Base-by-base conservation (phyloP, 2,329 filamentous ascomycete species). In the Karstenula rhodostoma region DNA sequence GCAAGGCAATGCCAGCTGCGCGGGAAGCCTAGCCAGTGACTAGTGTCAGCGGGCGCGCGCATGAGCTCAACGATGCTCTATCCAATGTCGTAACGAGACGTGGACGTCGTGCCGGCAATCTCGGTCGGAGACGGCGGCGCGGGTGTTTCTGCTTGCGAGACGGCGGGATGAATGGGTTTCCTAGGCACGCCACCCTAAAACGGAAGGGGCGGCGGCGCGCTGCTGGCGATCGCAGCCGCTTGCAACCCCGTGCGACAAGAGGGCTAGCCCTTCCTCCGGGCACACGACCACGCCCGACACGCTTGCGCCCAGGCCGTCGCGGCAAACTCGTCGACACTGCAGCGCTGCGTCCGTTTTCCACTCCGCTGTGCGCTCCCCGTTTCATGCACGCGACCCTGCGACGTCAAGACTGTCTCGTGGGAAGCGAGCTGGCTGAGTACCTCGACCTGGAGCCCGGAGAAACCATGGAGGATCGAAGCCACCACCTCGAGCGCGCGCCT, bases 391-490 rank as follows among this genome's bases (percentile, higher is more conserved):
- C 65, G 56, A 42, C 66, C 33, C 22, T 73, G 47, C 67, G 60
- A 49, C 67, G 67, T 60, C 61, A 73, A 65, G 65, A 69, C 62
- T 70, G 72, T 63, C 70, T 68, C 56, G 58, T 65, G 37, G 70
- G 65, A 40, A 51, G 59, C 60, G 68, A 67, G 60, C 64, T 72
- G 64, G 72, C 69, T 65, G 59, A 67, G 54, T 57, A 55, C 57
- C 61, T 71, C 56, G 46, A 62, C 48, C 59, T 69, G 56, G 67
- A 63, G 60, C 64, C 50, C 49, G 66, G 63, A 61, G 67, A 66
- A 62, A 71, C 62, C 67, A 74, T 75, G 70, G 71, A 62, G 68
- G 69, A 59, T 59, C 66, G 62, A 55, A 49, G 61, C 57, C 64
- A 62, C 59, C 58, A 64, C 54, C 37, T n/a, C 37, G 37, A 40